These are phyloP conservation scores for Prunus salicina DNA, from an alignment of 306 rosid genomes.

Conservation along the genomic window DNA sequence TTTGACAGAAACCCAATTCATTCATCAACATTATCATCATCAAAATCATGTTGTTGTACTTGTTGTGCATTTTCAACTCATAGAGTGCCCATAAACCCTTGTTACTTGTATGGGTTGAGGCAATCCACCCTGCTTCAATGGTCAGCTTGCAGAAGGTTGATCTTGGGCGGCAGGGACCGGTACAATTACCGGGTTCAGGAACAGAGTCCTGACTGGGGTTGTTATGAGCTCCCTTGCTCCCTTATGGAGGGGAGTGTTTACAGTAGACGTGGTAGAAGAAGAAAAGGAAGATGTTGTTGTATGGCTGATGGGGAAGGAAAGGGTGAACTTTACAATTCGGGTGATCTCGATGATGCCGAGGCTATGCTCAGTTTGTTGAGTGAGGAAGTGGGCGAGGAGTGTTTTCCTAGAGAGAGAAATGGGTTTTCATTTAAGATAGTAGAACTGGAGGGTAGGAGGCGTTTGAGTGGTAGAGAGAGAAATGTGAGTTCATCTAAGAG, in stretches of 20 bases:
- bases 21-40: slow-evolving; percentile 18
- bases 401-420: slow-evolving; percentile 27
- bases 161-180: slow-evolving; percentile 46
- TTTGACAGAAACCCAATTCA: slow-evolving; percentile 48
- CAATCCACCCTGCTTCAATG: slow-evolving; percentile 75
- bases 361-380: slow-evolving; percentile 71
- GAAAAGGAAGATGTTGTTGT: slow-evolving; percentile 33
- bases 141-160: slow-evolving; percentile 68
- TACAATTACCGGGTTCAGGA: slow-evolving; percentile 39
- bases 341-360: slow-evolving; percentile 46
- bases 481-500: slow-evolving; percentile 38
- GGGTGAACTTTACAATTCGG: slow-evolving; percentile 29
- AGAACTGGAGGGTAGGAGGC: slow-evolving; percentile 31
- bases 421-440: slow-evolving; percentile 38
- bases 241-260: slow-evolving; percentile 38
- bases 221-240: slow-evolving; percentile 39
- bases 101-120: slow-evolving; percentile 63
- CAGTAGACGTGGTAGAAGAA: slow-evolving; percentile 43
- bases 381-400: slow-evolving; percentile 53
- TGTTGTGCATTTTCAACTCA: slow-evolving; percentile 42
- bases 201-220: slow-evolving; percentile 33
- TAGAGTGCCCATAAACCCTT: slow-evolving; percentile 39
- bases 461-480: slow-evolving; percentile 29
- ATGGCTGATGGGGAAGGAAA: slow-evolving; percentile 38
- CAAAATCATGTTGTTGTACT: slow-evolving; percentile 45